Evolutionary conservation across 768 basidiomycete genomes (phyloP), one percentile per base, ranked within the genome.

Genomic region (Leccinum subgranulosum): DNA sequence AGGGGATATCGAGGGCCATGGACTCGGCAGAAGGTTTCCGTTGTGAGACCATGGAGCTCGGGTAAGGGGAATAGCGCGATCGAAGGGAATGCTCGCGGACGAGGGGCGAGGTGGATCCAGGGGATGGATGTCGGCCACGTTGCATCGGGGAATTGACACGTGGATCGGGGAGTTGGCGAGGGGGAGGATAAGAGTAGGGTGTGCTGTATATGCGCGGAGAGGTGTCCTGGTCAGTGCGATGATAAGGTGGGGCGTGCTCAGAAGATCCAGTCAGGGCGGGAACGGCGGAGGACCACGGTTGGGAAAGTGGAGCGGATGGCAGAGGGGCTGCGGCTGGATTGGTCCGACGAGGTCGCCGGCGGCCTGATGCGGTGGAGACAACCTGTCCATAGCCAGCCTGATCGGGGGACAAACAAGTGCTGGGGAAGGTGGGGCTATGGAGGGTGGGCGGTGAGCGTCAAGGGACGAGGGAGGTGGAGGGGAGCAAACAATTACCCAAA

Each of bases 351-450:
- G 82, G 73, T 47, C 87, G 80, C 50, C 88, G 81, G 59, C 86
- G 80, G n/a, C 79, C 81, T 27, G 82, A 75, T 31, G 81, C 78
- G 29, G 76, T 78, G 46, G 85, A 76, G 17, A 92, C 83, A 49
- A 94, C 86, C 68, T 93, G 91, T 23, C 92, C 92, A 70, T 86
- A 94, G 8, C 92, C 92, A 33, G 90, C 83, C 61, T 92, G 89
- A 70, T 91, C 90, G 51, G 92, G 92, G 1, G 90, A 84, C 52
- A 94, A 76, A 69, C 92, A 94, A 28, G 88, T 90, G 54, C 79
- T 83, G 7, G 92, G 91, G 68, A 94, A 94, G 49, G 84, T 90
- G 23, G 92, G 92, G 0, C 92, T 92, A 67, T 21, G 58, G 58
- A 60, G 25, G 51, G 51, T 62, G 56, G 60, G 10, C n/a, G 10